phyloP scores from a whole-genome alignment of 768 basidiomycete species.

The Pilatotrama ljubarskyi region DNA sequence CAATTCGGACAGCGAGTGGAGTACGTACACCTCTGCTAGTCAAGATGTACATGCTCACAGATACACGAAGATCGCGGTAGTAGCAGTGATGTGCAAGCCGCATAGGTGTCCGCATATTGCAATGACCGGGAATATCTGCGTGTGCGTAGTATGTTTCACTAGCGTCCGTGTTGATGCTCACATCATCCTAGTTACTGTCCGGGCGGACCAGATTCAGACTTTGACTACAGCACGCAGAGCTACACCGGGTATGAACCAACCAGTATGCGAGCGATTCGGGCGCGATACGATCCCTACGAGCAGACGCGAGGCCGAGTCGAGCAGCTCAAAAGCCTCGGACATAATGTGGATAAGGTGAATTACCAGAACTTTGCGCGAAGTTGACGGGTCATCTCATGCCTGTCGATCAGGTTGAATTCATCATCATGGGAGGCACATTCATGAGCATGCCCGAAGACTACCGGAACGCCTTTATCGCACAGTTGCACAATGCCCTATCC shows the following conservation, averaged over 20 bases:
- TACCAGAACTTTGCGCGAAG: background rate
- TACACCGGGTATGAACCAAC: constrained; percentile 97
- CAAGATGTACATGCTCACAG: constrained; percentile 4
- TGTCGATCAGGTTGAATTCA: constrained; percentile 70
- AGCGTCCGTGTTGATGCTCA: background rate
- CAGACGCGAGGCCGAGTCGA: constrained; percentile 95
- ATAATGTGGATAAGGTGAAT: constrained; percentile 91
- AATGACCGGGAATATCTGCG: constrained; percentile 99
- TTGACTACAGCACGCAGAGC: constrained; percentile 98
- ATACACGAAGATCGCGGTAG: constrained; percentile 81
- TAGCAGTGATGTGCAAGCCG: constrained; percentile 99
- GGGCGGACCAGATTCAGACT: constrained; percentile 98
- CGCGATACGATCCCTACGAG: constrained; percentile 95
- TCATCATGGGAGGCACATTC: constrained; percentile 98
- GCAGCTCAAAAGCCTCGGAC: constrained; percentile 93
- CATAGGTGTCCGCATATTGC: constrained; percentile 99
- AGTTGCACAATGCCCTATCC: constrained; percentile 94
- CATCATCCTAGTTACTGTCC: constrained; percentile 78
- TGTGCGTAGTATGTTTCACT: constrained; percentile 52
- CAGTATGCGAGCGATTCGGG: constrained; percentile 98
- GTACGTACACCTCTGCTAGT: constrained; percentile 46
- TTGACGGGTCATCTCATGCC: background rate
- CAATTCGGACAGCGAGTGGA: constrained; percentile 95
- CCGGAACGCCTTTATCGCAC: constrained; percentile 89
- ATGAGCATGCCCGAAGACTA: constrained; percentile 99